Conservation (phyloP, 2,329 filamentous ascomycete species). For the Microcyclosporella mali region DNA sequence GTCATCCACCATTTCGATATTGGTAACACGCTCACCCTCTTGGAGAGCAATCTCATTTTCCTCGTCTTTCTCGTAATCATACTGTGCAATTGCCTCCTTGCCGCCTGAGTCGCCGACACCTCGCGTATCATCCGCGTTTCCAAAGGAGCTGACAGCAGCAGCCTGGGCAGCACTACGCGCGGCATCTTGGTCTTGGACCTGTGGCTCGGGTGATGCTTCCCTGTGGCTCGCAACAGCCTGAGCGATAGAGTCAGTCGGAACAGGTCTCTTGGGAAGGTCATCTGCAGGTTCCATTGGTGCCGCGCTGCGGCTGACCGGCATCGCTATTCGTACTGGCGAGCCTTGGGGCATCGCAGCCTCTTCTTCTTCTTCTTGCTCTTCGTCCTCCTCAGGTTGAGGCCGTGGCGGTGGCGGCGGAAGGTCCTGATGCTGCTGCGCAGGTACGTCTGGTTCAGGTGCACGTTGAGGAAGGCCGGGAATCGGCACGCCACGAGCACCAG, state of each 20-base stretch:
- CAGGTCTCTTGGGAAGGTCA: constrained; percentile 44
- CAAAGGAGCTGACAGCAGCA: constrained; percentile 41
- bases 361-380: constrained; percentile 27
- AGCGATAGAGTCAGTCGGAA: constrained; percentile 60
- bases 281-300: constrained; percentile 49
- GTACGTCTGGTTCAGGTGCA: constrained; percentile 44
- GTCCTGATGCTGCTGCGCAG: constrained; percentile 49
- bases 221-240: constrained; percentile 58
- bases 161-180: constrained; percentile 50
- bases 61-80: constrained; percentile 96
- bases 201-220: constrained; percentile 59
- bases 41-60: constrained; percentile 90
- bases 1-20: constrained; percentile 95
- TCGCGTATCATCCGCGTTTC: constrained; percentile 36
- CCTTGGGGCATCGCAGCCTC: constrained; percentile 44
- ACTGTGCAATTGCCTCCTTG: constrained; percentile 72
- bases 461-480: constrained; percentile 69
- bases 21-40: constrained; percentile 80
- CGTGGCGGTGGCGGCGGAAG: constrained; percentile 39
- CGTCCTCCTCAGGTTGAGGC: constrained; percentile 28
- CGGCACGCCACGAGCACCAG: constrained; percentile 57
- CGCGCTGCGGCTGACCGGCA: constrained; percentile 67
- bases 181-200: constrained; percentile 49
- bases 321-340: constrained; percentile 79
- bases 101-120: constrained; percentile 45